Evolutionary conservation across 202 grass and related monocot genomes (phyloP).

Genomic region (Musa balbisiana): DNA sequence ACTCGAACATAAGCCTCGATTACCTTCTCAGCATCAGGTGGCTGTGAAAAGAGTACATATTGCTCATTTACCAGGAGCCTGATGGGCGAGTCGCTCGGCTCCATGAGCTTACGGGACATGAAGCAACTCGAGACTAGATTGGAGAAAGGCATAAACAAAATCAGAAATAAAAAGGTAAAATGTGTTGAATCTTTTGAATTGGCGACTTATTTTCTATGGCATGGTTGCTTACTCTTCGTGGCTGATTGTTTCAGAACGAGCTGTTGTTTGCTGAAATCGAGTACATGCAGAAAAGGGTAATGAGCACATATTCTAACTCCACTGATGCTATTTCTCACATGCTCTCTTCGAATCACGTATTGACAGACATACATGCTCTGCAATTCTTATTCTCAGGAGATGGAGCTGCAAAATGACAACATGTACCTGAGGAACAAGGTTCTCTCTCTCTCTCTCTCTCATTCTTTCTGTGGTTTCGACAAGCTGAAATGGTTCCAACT

Average conservation of each 20-base stretch:
- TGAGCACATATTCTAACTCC: conserved; percentile 12
- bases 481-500: background rate
- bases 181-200: too few species aligned
- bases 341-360: conserved; percentile 1
- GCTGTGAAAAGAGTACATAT: too few species aligned
- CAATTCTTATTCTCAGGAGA: conserved; percentile 34
- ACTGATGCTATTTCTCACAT: background rate
- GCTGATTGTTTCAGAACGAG: conserved; percentile 48
- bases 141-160: conserved; percentile 74
- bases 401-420: conserved; percentile 56
- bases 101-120: conserved; percentile 53
- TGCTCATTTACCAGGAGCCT: conserved; percentile 27
- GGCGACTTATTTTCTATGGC: too few species aligned
- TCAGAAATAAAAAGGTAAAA: conserved; percentile 77
- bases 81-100: conserved; percentile 45
- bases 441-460: background rate
- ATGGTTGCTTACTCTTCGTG: background rate
- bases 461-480: background rate
- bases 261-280: conserved; percentile 58
- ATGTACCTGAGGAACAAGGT: conserved; percentile 79
- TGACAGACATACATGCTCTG: background rate
- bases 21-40: too few species aligned
- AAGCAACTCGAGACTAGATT: conserved; percentile 58
- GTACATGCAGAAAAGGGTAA: conserved; percentile 65
- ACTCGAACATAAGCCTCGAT: background rate